phyloP scores from a whole-genome alignment of 2,329 filamentous ascomycete species.

The Aspergillus felis region DNA sequence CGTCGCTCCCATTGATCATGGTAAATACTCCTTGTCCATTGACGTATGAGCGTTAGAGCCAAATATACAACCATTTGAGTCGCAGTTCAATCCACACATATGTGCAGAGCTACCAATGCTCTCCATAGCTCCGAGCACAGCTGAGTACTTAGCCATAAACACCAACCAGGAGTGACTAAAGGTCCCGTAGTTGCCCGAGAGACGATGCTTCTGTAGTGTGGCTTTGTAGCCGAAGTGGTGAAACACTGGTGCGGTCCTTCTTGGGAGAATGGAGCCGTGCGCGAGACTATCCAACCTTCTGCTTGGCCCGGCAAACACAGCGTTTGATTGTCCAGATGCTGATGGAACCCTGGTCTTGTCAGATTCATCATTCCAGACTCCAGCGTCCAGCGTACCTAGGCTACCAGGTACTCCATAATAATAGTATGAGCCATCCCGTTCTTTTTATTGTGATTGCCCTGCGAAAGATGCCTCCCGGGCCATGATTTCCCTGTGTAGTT shows the following conservation, averaged over 20 bases:
- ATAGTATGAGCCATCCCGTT: not conserved
- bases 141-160: not conserved
- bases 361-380: not conserved
- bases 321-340: not conserved
- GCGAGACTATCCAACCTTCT: slow-evolving; percentile 10
- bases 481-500: too few species aligned
- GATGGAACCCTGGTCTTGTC: not conserved
- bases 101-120: not conserved
- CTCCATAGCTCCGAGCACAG: not conserved
- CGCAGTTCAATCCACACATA: not conserved
- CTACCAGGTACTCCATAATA: not conserved
- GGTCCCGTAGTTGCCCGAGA: slow-evolving; percentile 14
- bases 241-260: slow-evolving; percentile 21
- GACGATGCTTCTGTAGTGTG: slow-evolving; percentile 3
- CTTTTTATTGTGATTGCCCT: not conserved
- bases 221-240: slow-evolving; percentile 8
- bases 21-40: not conserved
- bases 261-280: slow-evolving; percentile 5
- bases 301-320: not conserved
- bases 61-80: not conserved
- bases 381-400: not conserved
- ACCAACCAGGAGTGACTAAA: not conserved
- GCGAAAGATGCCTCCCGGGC: too few species aligned
- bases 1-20: not conserved
- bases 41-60: not conserved